phyloP scores from a whole-genome alignment of 768 basidiomycete species.

The Kwoniella heveanensis region DNA sequence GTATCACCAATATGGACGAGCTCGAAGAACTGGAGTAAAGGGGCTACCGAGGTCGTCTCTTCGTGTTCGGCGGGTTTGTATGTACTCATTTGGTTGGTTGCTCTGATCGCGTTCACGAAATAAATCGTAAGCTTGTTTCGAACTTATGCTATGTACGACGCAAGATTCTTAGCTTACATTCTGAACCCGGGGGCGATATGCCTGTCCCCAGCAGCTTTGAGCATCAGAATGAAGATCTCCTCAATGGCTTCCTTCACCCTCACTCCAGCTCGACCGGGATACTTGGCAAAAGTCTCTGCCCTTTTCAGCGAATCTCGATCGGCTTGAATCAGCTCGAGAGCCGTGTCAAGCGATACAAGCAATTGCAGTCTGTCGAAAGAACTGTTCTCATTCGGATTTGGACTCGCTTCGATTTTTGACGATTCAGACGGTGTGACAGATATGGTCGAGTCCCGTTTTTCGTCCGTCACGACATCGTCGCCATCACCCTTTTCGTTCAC shows the following conservation, averaged over 20 bases:
- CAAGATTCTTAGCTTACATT: constrained; percentile 63
- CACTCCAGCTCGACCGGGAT: constrained; percentile 82
- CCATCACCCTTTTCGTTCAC: constrained; percentile 15
- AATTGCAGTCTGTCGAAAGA: constrained; percentile 71
- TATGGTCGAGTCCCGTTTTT: constrained; percentile 4
- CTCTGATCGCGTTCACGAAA: constrained; percentile 60
- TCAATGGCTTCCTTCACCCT: constrained; percentile 91
- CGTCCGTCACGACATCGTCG: constrained; percentile 1
- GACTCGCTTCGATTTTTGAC: constrained; percentile 6
- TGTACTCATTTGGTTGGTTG: constrained; percentile 82
- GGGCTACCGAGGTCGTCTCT: constrained; percentile 80
- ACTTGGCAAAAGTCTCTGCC: constrained; percentile 82
- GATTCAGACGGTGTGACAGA: constrained; percentile 26
- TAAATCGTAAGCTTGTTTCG: too few species aligned
- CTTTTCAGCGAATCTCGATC: constrained; percentile 89
- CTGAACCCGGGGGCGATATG: constrained; percentile 81
- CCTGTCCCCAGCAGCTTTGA: constrained; percentile 72
- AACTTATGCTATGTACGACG: too few species aligned
- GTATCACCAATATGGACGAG: constrained; percentile 95
- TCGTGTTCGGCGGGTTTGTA: constrained; percentile 87
- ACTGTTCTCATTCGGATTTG: constrained; percentile 23
- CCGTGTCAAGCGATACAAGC: constrained; percentile 85
- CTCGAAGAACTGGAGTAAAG: constrained; percentile 94
- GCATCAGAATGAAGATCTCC: constrained; percentile 83
- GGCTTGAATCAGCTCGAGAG: constrained; percentile 88